phyloP scores from a whole-genome alignment of 2,329 filamentous ascomycete species.

The Curvularia verruculosa region DNA sequence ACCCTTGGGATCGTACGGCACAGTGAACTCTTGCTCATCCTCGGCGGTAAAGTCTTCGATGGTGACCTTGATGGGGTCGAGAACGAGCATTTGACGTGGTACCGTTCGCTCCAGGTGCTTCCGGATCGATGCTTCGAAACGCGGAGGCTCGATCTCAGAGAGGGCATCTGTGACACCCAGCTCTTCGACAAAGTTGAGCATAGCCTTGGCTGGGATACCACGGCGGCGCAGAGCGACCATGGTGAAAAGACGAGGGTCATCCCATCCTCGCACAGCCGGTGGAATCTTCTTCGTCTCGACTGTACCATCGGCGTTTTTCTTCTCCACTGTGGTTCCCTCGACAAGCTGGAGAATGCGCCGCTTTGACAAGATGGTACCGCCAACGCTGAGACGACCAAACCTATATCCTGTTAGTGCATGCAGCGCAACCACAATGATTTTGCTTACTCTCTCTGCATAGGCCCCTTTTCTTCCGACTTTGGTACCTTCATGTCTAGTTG shows the following conservation, averaged over 20 bases:
- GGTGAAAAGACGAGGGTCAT: constrained; percentile 89
- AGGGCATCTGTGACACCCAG: constrained; percentile 85
- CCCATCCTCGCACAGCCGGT: constrained; percentile 78
- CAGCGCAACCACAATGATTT: neutral
- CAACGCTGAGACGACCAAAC: constrained; percentile 75
- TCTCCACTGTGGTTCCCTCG: constrained; percentile 60
- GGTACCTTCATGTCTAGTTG: constrained; percentile 80
- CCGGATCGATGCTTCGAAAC: constrained; percentile 86
- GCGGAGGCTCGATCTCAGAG: constrained; percentile 77
- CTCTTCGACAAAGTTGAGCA: constrained; percentile 88
- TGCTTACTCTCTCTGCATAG: constrained; percentile 85
- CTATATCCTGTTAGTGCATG: constrained; percentile 28
- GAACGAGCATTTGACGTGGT: constrained; percentile 84
- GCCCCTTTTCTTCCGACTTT: constrained; percentile 57
- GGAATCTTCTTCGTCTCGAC: constrained; percentile 49
- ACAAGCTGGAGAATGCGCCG: constrained; percentile 82
- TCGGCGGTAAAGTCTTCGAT: constrained; percentile 78
- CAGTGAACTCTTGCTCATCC: constrained; percentile 69
- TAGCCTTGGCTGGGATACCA: constrained; percentile 85
- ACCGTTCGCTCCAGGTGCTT: constrained; percentile 87
- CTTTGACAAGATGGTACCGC: constrained; percentile 86
- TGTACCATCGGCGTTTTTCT: constrained; percentile 53
- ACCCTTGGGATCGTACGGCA: constrained; percentile 80
- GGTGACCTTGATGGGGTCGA: constrained; percentile 82
- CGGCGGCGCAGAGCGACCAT: constrained; percentile 82